Evolutionary conservation across 2,329 filamentous ascomycete species (phyloP), one percentile per base, ranked within the genome.

Genomic region (Botrytis galanthina): DNA sequence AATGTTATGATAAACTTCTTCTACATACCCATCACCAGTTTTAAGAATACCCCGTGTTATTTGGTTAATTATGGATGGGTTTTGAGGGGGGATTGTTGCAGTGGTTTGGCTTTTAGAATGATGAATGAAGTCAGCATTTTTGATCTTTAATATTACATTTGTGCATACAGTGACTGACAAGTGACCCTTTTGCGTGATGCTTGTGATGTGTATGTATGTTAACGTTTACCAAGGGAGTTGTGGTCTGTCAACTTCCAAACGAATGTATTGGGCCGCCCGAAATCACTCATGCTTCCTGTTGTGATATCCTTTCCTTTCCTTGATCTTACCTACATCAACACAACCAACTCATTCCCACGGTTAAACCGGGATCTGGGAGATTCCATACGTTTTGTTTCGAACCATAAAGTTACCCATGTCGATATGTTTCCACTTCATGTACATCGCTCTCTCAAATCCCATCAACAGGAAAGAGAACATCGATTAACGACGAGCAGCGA

Each of bases 1-100:
- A 68, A 68, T 68, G 64, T 68, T 18, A 57, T 68, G 64, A 68
- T 68, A 68, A 54, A 68, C 48, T 68, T 68, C 35, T 54, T 68
- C 26, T 68, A 68, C 64, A 42, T 68, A 54, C 46, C 26, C 64
- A 54, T 68, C 35, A 22, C n/a, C 20, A 20, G 26, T 35, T 29
- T 54, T 22, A 18, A 54, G 22, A 29, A 51, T 67, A n/a, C 22
- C 64, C 32, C 35, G 26, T 57, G 48, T 57, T 54, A 22, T 57
- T 51, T 57, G 18, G 35, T 8, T 26, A 42, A 54, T 42, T 35
- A 26, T 29, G 64, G 46, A 42, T 51, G n/a, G 32, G 12, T 6
- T 57, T 29, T 20, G n/a, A 48, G 46, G 46, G 46, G 35, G n/a
- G 12, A 9, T 42, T 32, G 48, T 54, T 54, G 5, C n/a, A 54